These are phyloP conservation scores for Trypanosoma theileri DNA, from an alignment of 208 protist species.

Conservation along the genomic window DNA sequence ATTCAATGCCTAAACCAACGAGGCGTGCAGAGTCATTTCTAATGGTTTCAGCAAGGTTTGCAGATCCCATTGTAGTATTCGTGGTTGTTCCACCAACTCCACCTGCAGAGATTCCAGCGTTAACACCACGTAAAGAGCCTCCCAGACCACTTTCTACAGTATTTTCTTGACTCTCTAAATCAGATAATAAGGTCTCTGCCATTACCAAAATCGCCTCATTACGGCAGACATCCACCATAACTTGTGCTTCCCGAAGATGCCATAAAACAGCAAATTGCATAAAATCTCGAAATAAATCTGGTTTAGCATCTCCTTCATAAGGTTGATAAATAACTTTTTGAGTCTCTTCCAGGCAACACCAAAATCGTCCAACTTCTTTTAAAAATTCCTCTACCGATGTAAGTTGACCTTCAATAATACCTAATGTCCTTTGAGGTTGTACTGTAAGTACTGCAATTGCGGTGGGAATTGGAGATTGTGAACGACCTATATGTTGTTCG, in stretches of 20 bases:
- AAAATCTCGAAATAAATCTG: slow-evolving; percentile 47
- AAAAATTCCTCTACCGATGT: slow-evolving; percentile 26
- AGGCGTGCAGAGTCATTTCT: slow-evolving; percentile 21
- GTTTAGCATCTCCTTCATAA: slow-evolving; percentile 20
- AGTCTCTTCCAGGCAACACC: slow-evolving; percentile 35
- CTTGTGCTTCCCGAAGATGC: slow-evolving; percentile 41
- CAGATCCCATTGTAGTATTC: neutral
- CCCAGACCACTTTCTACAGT: neutral
- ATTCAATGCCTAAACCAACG: slow-evolving; percentile 30
- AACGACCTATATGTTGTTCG: neutral
- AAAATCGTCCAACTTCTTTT: slow-evolving; percentile 30
- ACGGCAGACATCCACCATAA: slow-evolving; percentile 44
- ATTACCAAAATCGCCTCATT: slow-evolving; percentile 38
- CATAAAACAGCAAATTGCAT: slow-evolving; percentile 50
- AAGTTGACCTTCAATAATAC: slow-evolving; percentile 24
- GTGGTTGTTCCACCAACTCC: neutral
- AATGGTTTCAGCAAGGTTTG: neutral
- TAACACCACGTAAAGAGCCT: neutral
- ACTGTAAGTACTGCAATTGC: slow-evolving; percentile 10
- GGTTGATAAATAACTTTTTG: slow-evolving; percentile 31
- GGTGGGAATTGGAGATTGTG: slow-evolving; percentile 9
- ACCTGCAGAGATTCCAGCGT: neutral
- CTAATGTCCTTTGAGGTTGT: slow-evolving; percentile 23
- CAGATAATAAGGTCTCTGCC: slow-evolving; percentile 38
- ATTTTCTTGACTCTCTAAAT: slow-evolving; percentile 27